These are phyloP conservation scores for Dendrocalamus sinicus DNA, from an alignment of 176 grass and related monocot genomes.

Conservation along the genomic window DNA sequence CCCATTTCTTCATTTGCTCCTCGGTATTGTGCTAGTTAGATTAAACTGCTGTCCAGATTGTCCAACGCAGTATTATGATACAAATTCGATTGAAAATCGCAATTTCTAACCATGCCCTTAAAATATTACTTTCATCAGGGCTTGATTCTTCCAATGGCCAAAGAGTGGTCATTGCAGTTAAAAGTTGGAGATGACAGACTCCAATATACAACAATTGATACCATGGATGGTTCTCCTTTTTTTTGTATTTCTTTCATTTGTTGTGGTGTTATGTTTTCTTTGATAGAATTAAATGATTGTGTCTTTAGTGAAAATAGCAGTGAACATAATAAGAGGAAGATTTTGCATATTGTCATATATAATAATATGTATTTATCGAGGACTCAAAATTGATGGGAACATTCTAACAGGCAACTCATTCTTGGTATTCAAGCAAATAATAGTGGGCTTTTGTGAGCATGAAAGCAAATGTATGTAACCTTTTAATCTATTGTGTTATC, in stretches of 20 bases:
- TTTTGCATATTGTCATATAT: constrained; percentile 20
- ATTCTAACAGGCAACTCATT: constrained; percentile 19
- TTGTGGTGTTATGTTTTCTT: background rate
- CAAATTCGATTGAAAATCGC: background rate
- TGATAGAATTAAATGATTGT: background rate
- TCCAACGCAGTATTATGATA: background rate
- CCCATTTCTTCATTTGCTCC: background rate
- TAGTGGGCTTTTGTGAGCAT: background rate
- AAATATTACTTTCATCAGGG: background rate
- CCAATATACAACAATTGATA: background rate
- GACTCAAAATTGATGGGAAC: constrained; percentile 15
- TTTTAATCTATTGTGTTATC: background rate
- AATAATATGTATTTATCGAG: constrained; percentile 12
- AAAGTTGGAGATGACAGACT: constrained; percentile 7
- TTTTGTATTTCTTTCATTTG: background rate
- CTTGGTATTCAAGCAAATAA: constrained; percentile 1
- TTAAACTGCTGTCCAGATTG: background rate
- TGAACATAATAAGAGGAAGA: background rate
- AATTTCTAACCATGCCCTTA: background rate
- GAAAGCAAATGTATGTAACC: background rate
- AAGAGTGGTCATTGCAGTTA: constrained; percentile 1
- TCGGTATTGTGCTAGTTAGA: background rate
- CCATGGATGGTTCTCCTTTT: background rate
- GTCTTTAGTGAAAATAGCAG: background rate
- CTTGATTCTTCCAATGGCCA: background rate